phyloP scores from a whole-genome alignment of 148 eudicot genomes.

The Nyssa sinensis region DNA sequence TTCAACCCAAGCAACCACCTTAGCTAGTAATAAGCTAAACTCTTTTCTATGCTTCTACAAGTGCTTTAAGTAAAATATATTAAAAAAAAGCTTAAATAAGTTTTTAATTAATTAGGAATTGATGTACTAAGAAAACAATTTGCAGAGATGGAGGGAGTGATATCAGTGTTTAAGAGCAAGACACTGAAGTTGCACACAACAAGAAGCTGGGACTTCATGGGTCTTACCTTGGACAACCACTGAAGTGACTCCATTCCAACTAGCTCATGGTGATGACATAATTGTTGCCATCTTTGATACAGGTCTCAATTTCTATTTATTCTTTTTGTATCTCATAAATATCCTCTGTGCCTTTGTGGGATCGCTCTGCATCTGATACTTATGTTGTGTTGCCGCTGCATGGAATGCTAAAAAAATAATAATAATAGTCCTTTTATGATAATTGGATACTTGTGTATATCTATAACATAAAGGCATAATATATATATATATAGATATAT shows the following conservation, averaged over 20 bases:
- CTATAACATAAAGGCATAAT: too few species aligned
- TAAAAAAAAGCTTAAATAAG: not conserved
- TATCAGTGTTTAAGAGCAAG: slow-evolving; percentile 47
- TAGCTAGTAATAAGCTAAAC: slow-evolving; percentile 29
- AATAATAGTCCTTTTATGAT: too few species aligned
- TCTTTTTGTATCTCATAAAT: not conserved
- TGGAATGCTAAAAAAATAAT: too few species aligned
- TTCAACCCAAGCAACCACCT: slow-evolving; percentile 41
- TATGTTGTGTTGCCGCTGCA: too few species aligned
- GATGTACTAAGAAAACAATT: not conserved
- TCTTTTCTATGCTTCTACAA: not conserved
- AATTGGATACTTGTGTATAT: too few species aligned
- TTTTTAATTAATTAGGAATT: not conserved
- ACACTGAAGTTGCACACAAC: slow-evolving; percentile 38
- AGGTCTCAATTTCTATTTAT: slow-evolving; percentile 20
- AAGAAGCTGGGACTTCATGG: slow-evolving; percentile 65
- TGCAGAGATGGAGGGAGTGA: slow-evolving; percentile 41
- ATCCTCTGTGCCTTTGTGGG: too few species aligned
- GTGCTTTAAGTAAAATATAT: not conserved
- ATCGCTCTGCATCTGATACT: too few species aligned
- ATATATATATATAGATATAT: too few species aligned
- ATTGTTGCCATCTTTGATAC: slow-evolving; percentile 51
- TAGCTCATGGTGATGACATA: slow-evolving; percentile 37
- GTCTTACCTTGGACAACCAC: slow-evolving; percentile 24
- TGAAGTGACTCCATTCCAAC: slow-evolving; percentile 32